phyloP scores from a whole-genome alignment of 1,284 basidiomycete genomes.

The Anthracocystis panici-leucophaei region DNA sequence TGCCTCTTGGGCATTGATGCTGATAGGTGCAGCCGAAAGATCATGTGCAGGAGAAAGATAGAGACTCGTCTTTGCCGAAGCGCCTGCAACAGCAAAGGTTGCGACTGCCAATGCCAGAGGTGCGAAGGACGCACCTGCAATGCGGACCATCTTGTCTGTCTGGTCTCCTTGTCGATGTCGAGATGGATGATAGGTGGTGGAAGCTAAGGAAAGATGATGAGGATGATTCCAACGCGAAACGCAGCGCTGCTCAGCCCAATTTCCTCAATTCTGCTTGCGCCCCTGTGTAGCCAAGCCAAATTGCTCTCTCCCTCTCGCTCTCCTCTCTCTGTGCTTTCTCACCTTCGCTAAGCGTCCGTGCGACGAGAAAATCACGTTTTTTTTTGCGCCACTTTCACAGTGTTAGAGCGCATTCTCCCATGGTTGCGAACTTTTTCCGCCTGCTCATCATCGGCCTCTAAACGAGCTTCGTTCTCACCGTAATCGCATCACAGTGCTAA shows the following conservation, averaged over 20 bases:
- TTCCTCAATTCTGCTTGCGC: neutral
- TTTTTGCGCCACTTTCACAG: neutral
- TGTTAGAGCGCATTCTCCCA: neutral
- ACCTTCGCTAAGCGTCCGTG: conserved; percentile 11
- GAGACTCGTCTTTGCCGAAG: conserved; percentile 39
- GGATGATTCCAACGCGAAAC: conserved; percentile 13
- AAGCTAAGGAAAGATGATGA: conserved; percentile 11
- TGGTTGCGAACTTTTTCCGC: neutral
- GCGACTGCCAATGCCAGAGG: conserved; percentile 26
- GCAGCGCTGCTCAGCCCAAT: neutral
- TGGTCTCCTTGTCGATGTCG: neutral
- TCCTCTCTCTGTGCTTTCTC: too few relatives aligned
- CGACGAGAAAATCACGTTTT: conserved; percentile 10
- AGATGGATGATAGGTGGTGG: neutral
- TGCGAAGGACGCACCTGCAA: conserved; percentile 13
- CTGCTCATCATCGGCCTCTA: neutral
- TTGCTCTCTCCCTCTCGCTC: neutral
- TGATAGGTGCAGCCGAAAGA: conserved; percentile 25
- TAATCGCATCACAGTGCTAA: neutral
- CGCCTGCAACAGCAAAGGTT: conserved; percentile 12
- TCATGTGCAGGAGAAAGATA: conserved; percentile 43
- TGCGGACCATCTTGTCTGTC: conserved; percentile 31
- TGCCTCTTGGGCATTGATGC: conserved; percentile 38
- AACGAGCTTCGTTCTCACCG: neutral
- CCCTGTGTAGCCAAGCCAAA: conserved; percentile 4